Evolutionary conservation across 2,329 filamentous ascomycete species (phyloP).

Genomic region (Ophiostoma piceae): DNA sequence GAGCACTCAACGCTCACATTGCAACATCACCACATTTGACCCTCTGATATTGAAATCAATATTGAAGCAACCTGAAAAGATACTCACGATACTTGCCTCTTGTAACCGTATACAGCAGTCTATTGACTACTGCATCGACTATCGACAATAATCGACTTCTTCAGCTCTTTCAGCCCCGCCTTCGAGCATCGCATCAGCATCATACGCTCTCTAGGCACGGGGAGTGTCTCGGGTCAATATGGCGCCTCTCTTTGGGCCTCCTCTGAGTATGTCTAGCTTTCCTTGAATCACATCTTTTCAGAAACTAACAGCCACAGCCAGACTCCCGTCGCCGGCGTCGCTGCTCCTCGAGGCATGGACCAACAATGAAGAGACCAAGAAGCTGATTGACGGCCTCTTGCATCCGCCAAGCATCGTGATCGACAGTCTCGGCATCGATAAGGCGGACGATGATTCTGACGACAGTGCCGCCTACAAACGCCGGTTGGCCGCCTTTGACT

Average conservation of each 20-base stretch:
- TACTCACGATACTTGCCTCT: background rate
- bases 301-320: slow-evolving; percentile 17
- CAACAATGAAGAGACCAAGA: slow-evolving; percentile 19
- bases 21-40: background rate
- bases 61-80: background rate
- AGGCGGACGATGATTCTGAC: background rate
- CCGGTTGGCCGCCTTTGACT: slow-evolving; percentile 24
- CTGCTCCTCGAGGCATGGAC: slow-evolving; percentile 27
- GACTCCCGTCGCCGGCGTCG: slow-evolving; percentile 22
- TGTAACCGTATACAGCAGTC: background rate
- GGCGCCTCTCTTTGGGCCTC: slow-evolving; percentile 25
- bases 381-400: slow-evolving; percentile 21
- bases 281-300: background rate
- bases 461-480: background rate
- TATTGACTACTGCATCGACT: background rate
- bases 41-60: background rate
- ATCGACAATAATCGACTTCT: slow-evolving; percentile 1
- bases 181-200: background rate
- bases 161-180: background rate
- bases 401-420: background rate
- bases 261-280: slow-evolving; percentile 18
- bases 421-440: background rate
- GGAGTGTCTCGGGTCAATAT: slow-evolving; percentile 13
- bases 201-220: background rate
- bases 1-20: background rate